Percentiles rank a stretch among this genome's conserved stretches.
Conservation (phyloP, 2,329 filamentous ascomycete species). For the Bertia moriformis region DNA sequence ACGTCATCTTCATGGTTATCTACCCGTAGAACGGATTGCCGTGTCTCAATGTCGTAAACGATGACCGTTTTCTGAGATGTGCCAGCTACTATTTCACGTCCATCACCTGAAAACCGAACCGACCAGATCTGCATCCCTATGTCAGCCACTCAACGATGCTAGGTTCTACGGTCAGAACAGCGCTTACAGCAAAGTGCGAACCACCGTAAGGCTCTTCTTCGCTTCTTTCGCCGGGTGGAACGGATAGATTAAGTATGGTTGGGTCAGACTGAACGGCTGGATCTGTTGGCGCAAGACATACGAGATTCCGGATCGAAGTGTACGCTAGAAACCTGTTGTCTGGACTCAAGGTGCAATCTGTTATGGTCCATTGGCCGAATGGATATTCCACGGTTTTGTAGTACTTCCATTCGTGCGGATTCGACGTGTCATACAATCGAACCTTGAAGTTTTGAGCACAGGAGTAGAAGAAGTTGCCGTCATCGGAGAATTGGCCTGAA, state of each 20-base stretch:
- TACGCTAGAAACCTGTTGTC: constrained; percentile 60
- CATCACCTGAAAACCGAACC: constrained; percentile 58
- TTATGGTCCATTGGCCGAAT: constrained; percentile 62
- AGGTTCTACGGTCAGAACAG: not conserved
- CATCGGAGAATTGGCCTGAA: constrained; percentile 61
- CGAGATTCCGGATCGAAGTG: constrained; percentile 50
- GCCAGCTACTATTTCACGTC: constrained; percentile 55
- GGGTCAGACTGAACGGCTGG: constrained; percentile 46
- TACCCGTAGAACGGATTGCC: constrained; percentile 44
- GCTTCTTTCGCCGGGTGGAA: not conserved
- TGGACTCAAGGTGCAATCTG: constrained; percentile 56
- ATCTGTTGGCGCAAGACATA: constrained; percentile 54
- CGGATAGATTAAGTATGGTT: constrained; percentile 38
- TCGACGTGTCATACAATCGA: constrained; percentile 66
- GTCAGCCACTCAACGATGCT: not conserved
- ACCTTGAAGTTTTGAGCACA: constrained; percentile 61
- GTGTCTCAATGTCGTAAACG: constrained; percentile 57
- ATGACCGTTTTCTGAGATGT: constrained; percentile 52
- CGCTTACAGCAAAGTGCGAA: not conserved
- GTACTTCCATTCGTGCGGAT: constrained; percentile 62
- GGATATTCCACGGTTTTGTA: constrained; percentile 59
- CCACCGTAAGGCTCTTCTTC: constrained; percentile 7
- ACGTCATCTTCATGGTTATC: constrained; percentile 53
- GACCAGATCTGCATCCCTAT: constrained; percentile 41
- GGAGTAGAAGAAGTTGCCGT: constrained; percentile 65